Evolutionary conservation across 2,329 filamentous ascomycete genomes (phyloP), one percentile per base, ranked within the genome.

Genomic region (Colletotrichum phormii): DNA sequence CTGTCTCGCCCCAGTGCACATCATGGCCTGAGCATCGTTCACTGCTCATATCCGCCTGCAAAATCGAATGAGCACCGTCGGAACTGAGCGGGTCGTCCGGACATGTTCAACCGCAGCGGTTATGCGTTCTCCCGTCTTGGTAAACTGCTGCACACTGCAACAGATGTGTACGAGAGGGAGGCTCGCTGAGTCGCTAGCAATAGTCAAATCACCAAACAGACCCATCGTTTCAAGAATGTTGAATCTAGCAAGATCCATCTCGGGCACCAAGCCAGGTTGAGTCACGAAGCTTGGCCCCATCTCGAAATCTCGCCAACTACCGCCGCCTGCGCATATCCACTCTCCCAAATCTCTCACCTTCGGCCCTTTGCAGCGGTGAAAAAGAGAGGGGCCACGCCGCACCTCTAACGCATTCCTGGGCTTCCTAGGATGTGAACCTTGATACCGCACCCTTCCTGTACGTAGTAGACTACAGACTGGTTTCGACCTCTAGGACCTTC

Each of bases 291-390:
- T 55, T 64, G 33, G 70, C 60, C 66, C 60, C 69, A 72, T 63
- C 58, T 63, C 62, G 42, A 61, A 64, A 64, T 72, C 60, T 64
- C 60, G 66, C 70, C 69, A 64, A 72, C 59, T 65, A 61, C 70
- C 70, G 70, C 70, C 70, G 70, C 55, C 46, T 60, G 53, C 70
- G n/a, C 9, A 64, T 64, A 54, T 55, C 66, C 70, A 70, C 70
- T 24, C 33, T 53, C 63, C 49, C 60, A 72, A 64, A 64, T 64
- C 60, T 72, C 60, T 70, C 70, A 70, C 66, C 70, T 64, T 72
- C 70, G 70, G 70, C 65, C 66, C 70, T 70, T 72, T 70, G 70
- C 65, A 72, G 70, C 60, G 54, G 70, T 64, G 46, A 59, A 65
- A 53, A 55, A 11, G 26, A 15, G 64, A 55, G 64, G 69, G 65